Percentiles rank a stretch among this genome's conserved stretches.
These are phyloP conservation scores for Cladosporium austrohemisphaericum DNA, from an alignment of 2,329 filamentous ascomycete genomes.

Conservation along the genomic window DNA sequence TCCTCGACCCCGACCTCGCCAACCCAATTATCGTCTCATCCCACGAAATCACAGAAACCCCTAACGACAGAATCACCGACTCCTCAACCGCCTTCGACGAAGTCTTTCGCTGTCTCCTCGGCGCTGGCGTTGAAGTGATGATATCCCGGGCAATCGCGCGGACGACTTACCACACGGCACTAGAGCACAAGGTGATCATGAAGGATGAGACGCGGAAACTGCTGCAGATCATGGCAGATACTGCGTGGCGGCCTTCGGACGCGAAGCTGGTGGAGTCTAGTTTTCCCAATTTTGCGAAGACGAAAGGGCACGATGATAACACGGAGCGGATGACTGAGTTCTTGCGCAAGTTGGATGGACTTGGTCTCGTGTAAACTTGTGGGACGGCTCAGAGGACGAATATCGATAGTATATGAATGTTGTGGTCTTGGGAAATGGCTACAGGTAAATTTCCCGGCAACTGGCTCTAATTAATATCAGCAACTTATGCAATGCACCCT, in stretches of 20 bases:
- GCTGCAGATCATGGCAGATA: slow-evolving; percentile 18
- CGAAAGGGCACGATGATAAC: slow-evolving; percentile 5
- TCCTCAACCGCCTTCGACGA: slow-evolving; percentile 19
- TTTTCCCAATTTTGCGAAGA: slow-evolving; percentile 17
- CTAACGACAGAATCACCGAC: background rate
- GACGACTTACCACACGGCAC: slow-evolving; percentile 18
- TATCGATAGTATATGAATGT: too few relatives aligned
- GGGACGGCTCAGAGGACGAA: too few relatives aligned
- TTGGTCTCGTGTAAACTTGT: too few relatives aligned
- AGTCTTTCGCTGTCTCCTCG: slow-evolving; percentile 19
- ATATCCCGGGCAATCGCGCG: slow-evolving; percentile 16
- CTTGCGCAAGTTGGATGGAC: slow-evolving; percentile 14
- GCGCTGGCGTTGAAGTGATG: slow-evolving; percentile 16
- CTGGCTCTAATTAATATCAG: too few relatives aligned
- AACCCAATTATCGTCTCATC: background rate
- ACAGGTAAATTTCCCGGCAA: too few relatives aligned
- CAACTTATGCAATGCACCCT: too few relatives aligned
- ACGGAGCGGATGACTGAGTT: slow-evolving; percentile 15
- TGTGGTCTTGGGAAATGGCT: too few relatives aligned
- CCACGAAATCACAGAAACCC: background rate
- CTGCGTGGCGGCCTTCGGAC: slow-evolving; percentile 19
- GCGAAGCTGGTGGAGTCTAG: slow-evolving; percentile 7
- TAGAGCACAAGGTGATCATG: slow-evolving; percentile 12
- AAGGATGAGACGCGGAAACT: slow-evolving; percentile 3
- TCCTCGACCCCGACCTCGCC: slow-evolving; percentile 13